Conservation (phyloP, 176 grass and related monocot species). For the Pontederia paniculata region DNA sequence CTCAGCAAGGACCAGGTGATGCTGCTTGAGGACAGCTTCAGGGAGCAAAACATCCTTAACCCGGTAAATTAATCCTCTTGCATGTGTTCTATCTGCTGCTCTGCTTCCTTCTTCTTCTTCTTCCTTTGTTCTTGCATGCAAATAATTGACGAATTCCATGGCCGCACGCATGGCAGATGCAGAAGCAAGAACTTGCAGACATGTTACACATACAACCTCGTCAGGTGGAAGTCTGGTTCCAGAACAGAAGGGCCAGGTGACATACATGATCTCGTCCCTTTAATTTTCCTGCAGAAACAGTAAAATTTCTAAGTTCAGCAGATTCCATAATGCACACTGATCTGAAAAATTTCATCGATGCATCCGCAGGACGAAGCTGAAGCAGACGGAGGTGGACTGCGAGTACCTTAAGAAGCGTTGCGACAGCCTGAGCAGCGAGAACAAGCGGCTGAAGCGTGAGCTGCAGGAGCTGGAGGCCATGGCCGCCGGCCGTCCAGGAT, state of each 20-base stretch:
- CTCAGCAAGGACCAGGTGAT: constrained; percentile 3
- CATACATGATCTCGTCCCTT: not conserved
- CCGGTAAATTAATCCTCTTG: not conserved
- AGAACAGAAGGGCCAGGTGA: constrained; percentile 11
- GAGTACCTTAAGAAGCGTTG: constrained; percentile 1
- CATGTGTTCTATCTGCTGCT: not conserved
- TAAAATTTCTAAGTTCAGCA: not conserved
- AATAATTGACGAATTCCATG: not conserved
- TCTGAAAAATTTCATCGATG: too few species aligned
- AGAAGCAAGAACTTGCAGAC: constrained; percentile 4
- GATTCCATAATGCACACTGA: too few species aligned
- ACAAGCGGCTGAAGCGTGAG: constrained; percentile 6
- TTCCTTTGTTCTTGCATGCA: too few species aligned
- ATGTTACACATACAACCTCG: not conserved
- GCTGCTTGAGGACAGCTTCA: constrained; percentile 6
- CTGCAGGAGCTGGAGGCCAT: constrained; percentile 10
- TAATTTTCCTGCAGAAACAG: not conserved
- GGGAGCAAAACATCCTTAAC: not conserved
- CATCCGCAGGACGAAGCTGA: constrained; percentile 9
- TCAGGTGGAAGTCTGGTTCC: constrained; percentile 16
- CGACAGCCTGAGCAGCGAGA: constrained; percentile 8
- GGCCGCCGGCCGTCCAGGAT: not conserved
- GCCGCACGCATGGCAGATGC: not conserved
- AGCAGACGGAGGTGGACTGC: constrained; percentile 9
- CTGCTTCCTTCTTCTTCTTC: too few species aligned